A percentile compares a stretch with the other conserved stretches of the same genome.
Conservation (phyloP, 768 basidiomycete species). For the Lentinula boryana region DNA sequence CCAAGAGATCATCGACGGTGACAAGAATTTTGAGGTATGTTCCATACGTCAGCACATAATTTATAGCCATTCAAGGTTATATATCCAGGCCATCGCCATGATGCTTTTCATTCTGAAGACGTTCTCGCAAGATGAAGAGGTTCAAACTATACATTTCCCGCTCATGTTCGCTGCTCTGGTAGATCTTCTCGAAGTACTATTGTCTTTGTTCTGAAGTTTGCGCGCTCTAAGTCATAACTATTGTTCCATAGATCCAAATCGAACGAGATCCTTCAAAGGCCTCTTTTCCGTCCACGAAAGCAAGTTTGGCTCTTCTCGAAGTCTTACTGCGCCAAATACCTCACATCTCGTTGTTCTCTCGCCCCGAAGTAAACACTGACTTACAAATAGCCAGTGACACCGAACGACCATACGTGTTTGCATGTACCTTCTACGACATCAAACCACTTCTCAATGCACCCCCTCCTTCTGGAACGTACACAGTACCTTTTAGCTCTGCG, state of each 20-base stretch:
- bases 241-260: slow-evolving; percentile 26
- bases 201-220: background rate
- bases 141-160: slow-evolving; percentile 74
- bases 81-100: slow-evolving; percentile 56
- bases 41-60: background rate
- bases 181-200: slow-evolving; percentile 56
- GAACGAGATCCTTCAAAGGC: slow-evolving; percentile 27
- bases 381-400: slow-evolving; percentile 22
- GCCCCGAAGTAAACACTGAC: slow-evolving; percentile 38
- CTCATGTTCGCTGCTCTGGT: slow-evolving; percentile 66
- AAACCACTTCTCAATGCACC: slow-evolving; percentile 16
- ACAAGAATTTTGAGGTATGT: slow-evolving; percentile 41
- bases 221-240: background rate
- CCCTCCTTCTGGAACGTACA: slow-evolving; percentile 19
- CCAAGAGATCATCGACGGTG: slow-evolving; percentile 43
- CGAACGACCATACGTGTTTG: slow-evolving; percentile 45
- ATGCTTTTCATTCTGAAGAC: slow-evolving; percentile 66
- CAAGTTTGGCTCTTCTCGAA: slow-evolving; percentile 44
- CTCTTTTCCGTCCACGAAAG: slow-evolving; percentile 29
- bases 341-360: slow-evolving; percentile 41
- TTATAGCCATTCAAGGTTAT: background rate
- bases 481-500: slow-evolving; percentile 48
- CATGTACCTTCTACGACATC: slow-evolving; percentile 58
- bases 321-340: slow-evolving; percentile 48
- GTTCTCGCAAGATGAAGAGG: slow-evolving; percentile 87